phyloP scores from a whole-genome alignment of 345 rosid genomes.

The Arabidopsis arenosa region DNA sequence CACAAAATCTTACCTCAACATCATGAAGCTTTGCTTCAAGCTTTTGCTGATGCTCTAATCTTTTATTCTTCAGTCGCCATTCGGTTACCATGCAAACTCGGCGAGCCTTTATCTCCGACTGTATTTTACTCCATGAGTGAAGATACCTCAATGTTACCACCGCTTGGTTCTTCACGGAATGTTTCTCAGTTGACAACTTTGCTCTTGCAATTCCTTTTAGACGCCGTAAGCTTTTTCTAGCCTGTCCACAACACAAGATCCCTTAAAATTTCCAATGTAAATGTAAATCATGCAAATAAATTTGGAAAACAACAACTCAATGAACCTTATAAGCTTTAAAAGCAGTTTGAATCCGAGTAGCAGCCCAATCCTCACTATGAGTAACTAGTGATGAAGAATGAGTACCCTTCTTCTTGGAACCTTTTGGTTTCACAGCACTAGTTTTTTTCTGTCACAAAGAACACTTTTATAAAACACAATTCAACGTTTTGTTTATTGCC shows the following conservation, averaged over 20 bases:
- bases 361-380: conserved; percentile 66
- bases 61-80: conserved; percentile 73
- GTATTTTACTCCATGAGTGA: conserved; percentile 87
- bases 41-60: conserved; percentile 87
- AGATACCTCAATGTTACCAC: conserved; percentile 63
- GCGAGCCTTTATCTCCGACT: conserved; percentile 70
- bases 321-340: conserved; percentile 76
- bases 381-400: conserved; percentile 45
- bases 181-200: conserved; percentile 53
- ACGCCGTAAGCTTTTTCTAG: conserved; percentile 69
- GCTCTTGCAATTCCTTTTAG: conserved; percentile 68
- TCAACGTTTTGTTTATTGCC: background rate
- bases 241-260: conserved; percentile 50
- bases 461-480: background rate
- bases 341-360: conserved; percentile 72
- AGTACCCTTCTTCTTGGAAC: conserved; percentile 64
- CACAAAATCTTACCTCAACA: conserved; percentile 59
- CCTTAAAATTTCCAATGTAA: background rate
- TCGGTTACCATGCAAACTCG: conserved; percentile 82
- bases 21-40: conserved; percentile 94
- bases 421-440: conserved; percentile 58
- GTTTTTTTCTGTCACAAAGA: conserved; percentile 48
- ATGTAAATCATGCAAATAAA: background rate
- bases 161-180: conserved; percentile 70
- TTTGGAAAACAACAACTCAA: background rate